Conservation (phyloP, 2,329 filamentous ascomycete species). For the Pyricularia sp. region DNA sequence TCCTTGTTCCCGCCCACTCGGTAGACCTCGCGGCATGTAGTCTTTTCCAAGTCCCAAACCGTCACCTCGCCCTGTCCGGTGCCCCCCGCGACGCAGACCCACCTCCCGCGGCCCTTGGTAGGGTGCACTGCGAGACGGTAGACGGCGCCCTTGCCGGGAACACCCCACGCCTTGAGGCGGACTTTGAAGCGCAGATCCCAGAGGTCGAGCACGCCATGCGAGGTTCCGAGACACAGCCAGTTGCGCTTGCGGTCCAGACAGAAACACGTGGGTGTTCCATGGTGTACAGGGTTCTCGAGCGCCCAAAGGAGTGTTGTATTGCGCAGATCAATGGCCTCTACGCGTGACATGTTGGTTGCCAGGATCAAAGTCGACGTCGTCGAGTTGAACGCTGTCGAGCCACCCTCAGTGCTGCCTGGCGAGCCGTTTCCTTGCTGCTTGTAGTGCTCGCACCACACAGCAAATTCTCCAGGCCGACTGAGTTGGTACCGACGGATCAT, state of each 20-base stretch:
- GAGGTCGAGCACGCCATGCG: constrained; percentile 81
- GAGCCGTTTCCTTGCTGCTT: constrained; percentile 53
- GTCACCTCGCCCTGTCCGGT: constrained; percentile 81
- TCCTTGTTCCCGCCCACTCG: constrained; percentile 53
- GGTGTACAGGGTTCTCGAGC: constrained; percentile 77
- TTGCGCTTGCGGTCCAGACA: constrained; percentile 74
- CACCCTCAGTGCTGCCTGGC: neutral
- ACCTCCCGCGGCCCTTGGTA: constrained; percentile 62
- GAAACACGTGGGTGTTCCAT: constrained; percentile 85
- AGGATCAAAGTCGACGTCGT: constrained; percentile 61
- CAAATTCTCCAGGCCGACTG: constrained; percentile 52
- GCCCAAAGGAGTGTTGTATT: constrained; percentile 50
- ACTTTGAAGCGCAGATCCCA: constrained; percentile 97
- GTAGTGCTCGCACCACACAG: constrained; percentile 87
- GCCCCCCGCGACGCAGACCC: constrained; percentile 80
- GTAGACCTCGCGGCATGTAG: constrained; percentile 78
- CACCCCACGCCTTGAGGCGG: constrained; percentile 75
- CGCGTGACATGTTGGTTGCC: constrained; percentile 72
- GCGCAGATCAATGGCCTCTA: constrained; percentile 80
- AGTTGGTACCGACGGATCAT: constrained; percentile 73
- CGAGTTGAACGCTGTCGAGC: neutral
- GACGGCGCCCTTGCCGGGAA: constrained; percentile 68
- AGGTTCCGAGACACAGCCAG: constrained; percentile 85
- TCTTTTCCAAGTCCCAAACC: constrained; percentile 90
- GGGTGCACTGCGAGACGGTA: constrained; percentile 71